These are phyloP conservation scores for Mikania micrantha DNA, from an alignment of 129 eudicot genomes.

Conservation along the genomic window DNA sequence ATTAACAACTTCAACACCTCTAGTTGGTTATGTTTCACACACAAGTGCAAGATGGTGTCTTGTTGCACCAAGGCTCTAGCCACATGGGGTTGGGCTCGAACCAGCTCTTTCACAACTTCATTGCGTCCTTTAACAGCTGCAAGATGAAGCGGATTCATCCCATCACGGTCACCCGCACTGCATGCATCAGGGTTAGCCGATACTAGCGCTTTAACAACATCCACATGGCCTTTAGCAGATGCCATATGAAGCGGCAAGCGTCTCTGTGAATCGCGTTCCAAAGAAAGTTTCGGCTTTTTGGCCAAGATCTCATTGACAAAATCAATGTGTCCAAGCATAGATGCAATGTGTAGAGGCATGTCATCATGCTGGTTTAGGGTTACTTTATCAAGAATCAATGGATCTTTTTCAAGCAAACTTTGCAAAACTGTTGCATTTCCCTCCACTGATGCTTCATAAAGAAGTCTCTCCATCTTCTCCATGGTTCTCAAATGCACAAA, in stretches of 20 bases:
- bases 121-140: constrained; percentile 53
- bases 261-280: constrained; percentile 28
- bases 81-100: constrained; percentile 13
- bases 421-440: constrained; percentile 18
- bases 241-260: constrained; percentile 49
- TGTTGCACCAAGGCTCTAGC: constrained; percentile 1
- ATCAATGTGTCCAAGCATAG: constrained; percentile 26
- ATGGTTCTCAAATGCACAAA: neutral
- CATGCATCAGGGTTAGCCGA: constrained; percentile 19
- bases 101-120: constrained; percentile 31
- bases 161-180: constrained; percentile 36
- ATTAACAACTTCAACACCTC: constrained; percentile 32
- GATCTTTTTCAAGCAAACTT: constrained; percentile 32
- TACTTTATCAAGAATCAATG: constrained; percentile 33
- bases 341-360: constrained; percentile 42
- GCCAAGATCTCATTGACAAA: constrained; percentile 23
- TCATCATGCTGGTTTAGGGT: constrained; percentile 3
- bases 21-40: neutral
- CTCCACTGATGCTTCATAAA: constrained; percentile 34
- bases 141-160: constrained; percentile 47
- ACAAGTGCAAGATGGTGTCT: neutral
- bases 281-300: constrained; percentile 34
- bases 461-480: constrained; percentile 18
- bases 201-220: constrained; percentile 18
- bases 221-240: constrained; percentile 38